Percentiles rank a stretch among this genome's conserved stretches.
These are phyloP conservation scores for Pisolithus marmoratus DNA, from an alignment of 768 basidiomycete species.

Conservation along the genomic window DNA sequence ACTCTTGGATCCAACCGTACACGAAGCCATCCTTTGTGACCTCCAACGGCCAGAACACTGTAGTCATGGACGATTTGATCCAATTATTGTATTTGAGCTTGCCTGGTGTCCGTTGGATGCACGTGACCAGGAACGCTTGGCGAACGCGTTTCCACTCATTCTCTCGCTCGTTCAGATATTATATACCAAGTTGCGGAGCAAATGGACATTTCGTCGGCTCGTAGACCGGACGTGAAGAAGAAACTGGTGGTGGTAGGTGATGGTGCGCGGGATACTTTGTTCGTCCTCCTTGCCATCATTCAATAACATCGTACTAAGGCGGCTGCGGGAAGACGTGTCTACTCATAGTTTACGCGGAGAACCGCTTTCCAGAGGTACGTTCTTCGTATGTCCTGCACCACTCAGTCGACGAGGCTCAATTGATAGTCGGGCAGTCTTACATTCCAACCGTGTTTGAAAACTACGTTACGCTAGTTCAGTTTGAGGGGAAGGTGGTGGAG, in stretches of 20 bases:
- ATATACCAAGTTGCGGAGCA: background rate
- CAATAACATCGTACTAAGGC: slow-evolving; percentile 39
- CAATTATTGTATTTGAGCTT: background rate
- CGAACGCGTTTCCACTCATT: background rate
- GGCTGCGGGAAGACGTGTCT: slow-evolving; percentile 93
- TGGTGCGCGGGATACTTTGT: slow-evolving; percentile 45
- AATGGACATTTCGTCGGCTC: slow-evolving; percentile 26
- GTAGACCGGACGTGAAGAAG: slow-evolving; percentile 75
- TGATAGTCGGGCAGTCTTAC: slow-evolving; percentile 57
- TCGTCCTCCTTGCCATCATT: slow-evolving; percentile 22
- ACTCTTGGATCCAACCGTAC: slow-evolving; percentile 53
- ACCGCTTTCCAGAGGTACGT: slow-evolving; percentile 89
- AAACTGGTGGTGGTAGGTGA: slow-evolving; percentile 89
- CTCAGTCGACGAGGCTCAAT: slow-evolving; percentile 13
- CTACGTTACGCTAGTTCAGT: slow-evolving; percentile 82
- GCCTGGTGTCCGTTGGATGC: background rate
- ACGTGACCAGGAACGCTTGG: background rate
- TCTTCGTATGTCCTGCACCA: background rate
- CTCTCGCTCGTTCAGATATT: background rate
- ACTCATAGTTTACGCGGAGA: slow-evolving; percentile 94
- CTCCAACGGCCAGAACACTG: slow-evolving; percentile 57
- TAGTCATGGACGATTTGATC: slow-evolving; percentile 19
- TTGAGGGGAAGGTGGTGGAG: slow-evolving; percentile 85
- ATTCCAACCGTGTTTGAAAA: slow-evolving; percentile 94
- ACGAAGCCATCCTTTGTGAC: slow-evolving; percentile 41